Evolutionary conservation across 2,329 filamentous ascomycete genomes (phyloP).

Genomic region (Juglanconis juglandina): DNA sequence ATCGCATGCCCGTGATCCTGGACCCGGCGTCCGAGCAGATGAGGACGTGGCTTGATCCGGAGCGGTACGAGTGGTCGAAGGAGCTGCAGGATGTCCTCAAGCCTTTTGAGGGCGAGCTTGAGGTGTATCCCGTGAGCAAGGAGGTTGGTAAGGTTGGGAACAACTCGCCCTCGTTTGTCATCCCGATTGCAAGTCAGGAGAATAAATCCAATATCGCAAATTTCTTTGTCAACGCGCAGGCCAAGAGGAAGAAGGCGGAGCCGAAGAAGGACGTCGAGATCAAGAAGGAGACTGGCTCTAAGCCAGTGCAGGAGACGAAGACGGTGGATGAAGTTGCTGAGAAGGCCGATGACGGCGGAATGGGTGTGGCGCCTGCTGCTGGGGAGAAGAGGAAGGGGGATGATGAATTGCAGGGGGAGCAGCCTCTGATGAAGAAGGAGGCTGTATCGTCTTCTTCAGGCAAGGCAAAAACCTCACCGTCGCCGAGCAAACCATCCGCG

Average conservation of each 20-base stretch:
- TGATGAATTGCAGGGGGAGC: constrained; percentile 16
- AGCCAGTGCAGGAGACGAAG: constrained; percentile 21
- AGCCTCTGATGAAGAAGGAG: constrained; percentile 26
- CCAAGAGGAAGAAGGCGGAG: constrained; percentile 34
- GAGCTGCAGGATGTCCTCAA: constrained; percentile 77
- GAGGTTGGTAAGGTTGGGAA: constrained; percentile 95
- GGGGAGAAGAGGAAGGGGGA: constrained; percentile 22
- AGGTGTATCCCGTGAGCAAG: constrained; percentile 80
- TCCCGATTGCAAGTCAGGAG: constrained; percentile 78
- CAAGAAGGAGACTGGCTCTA: constrained; percentile 24
- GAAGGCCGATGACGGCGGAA: constrained; percentile 26
- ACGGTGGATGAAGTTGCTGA: constrained; percentile 13
- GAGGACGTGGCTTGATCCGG: constrained; percentile 75
- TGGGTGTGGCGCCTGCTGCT: constrained; percentile 9
- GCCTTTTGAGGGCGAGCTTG: constrained; percentile 74
- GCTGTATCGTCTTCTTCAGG: constrained; percentile 14
- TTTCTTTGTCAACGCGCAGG: constrained; percentile 69
- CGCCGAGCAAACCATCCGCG: constrained; percentile 21
- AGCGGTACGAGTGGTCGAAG: constrained; percentile 66
- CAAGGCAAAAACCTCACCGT: constrained; percentile 19
- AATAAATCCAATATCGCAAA: constrained; percentile 94
- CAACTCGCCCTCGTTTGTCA: constrained; percentile 76
- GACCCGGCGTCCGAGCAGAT: constrained; percentile 71
- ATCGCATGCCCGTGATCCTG: constrained; percentile 92
- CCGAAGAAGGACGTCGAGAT: constrained; percentile 31